These are phyloP conservation scores for Chaetomiaceae sp. DNA, from an alignment of 2,329 filamentous ascomycete genomes.

Conservation along the genomic window DNA sequence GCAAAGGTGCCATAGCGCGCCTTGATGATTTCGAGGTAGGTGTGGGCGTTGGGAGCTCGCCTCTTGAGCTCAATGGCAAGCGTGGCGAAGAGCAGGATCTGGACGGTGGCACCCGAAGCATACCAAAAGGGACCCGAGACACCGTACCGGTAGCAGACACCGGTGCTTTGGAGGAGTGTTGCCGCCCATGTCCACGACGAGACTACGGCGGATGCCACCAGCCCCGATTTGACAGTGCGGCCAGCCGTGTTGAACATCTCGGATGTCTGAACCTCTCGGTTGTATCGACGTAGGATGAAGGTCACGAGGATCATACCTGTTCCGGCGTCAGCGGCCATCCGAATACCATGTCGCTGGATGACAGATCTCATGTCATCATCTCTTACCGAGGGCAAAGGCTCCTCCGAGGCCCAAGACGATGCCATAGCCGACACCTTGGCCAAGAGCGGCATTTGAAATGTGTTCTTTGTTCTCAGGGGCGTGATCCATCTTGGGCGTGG, in stretches of 20 bases:
- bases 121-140: conserved; percentile 59
- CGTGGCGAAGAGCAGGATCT: conserved; percentile 85
- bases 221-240: conserved; percentile 79
- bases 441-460: conserved; percentile 37
- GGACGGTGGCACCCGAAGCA: conserved; percentile 69
- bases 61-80: conserved; percentile 86
- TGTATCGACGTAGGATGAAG: conserved; percentile 36
- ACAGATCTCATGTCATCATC: not conserved
- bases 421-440: conserved; percentile 69
- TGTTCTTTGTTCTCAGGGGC: conserved; percentile 16
- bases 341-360: too few relatives aligned
- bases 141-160: conserved; percentile 78
- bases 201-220: conserved; percentile 85
- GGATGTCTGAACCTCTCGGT: conserved; percentile 72
- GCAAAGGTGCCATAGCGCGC: conserved; percentile 69
- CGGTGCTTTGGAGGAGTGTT: conserved; percentile 71
- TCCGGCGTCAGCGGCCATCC: not conserved
- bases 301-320: conserved; percentile 37
- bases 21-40: conserved; percentile 75
- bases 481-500: conserved; percentile 15
- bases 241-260: conserved; percentile 92
- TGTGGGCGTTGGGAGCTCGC: conserved; percentile 80
- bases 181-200: conserved; percentile 93
- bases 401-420: conserved; percentile 71
- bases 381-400: conserved; percentile 63